Conservation (phyloP, 2,329 filamentous ascomycete species). For the Colletotrichum sp. region DNA sequence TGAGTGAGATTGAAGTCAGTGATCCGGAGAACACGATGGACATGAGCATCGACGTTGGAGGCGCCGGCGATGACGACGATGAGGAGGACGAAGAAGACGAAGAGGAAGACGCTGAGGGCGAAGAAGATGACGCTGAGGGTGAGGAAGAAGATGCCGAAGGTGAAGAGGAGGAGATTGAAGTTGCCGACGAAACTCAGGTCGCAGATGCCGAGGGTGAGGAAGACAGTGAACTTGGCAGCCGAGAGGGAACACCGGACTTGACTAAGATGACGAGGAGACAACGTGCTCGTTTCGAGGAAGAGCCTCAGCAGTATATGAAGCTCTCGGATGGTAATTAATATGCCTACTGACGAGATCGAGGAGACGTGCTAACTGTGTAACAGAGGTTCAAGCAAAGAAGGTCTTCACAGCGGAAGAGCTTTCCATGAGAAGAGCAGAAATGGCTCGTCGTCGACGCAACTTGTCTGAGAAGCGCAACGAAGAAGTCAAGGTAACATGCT, state of each 20-base stretch:
- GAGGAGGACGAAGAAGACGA: slow-evolving; percentile 46
- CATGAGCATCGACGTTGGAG: slow-evolving; percentile 37
- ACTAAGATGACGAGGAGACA: slow-evolving; percentile 67
- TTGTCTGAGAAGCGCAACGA: slow-evolving; percentile 70
- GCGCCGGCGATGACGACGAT: slow-evolving; percentile 31
- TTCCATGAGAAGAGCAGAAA: slow-evolving; percentile 66
- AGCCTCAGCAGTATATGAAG: slow-evolving; percentile 61
- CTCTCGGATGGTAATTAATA: slow-evolving; percentile 59
- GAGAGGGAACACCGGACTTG: slow-evolving; percentile 57
- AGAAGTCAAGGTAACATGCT: slow-evolving; percentile 60
- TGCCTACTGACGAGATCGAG: not conserved
- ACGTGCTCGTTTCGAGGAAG: slow-evolving; percentile 63
- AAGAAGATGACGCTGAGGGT: slow-evolving; percentile 43
- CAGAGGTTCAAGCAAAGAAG: slow-evolving; percentile 70
- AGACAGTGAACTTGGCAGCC: slow-evolving; percentile 51
- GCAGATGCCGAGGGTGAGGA: slow-evolving; percentile 46
- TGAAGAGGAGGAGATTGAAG: slow-evolving; percentile 45
- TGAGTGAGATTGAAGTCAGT: slow-evolving; percentile 27
- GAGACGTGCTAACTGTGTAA: not conserved
- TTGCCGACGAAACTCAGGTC: slow-evolving; percentile 11
- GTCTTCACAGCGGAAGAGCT: slow-evolving; percentile 66
- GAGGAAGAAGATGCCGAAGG: slow-evolving; percentile 24
- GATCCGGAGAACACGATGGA: slow-evolving; percentile 30
- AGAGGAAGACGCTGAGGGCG: slow-evolving; percentile 44
- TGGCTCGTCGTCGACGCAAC: slow-evolving; percentile 66